These are phyloP conservation scores for Pythium aquatile DNA, from an alignment of 352 stramenopile species.

Conservation along the genomic window DNA sequence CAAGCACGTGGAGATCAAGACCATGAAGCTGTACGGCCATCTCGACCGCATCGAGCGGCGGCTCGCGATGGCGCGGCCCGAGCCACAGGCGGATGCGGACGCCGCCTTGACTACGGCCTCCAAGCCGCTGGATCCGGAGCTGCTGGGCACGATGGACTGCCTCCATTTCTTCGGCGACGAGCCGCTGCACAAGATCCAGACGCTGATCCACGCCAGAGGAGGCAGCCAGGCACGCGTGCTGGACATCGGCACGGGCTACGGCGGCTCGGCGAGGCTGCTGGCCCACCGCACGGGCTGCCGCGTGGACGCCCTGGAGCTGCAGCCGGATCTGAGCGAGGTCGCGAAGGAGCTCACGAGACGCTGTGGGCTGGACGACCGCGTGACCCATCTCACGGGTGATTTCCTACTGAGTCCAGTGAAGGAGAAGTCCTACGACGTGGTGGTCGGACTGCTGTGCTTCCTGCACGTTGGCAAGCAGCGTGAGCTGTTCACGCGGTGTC, in stretches of 20 bases:
- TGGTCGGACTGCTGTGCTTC: constrained; percentile 74
- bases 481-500: constrained; percentile 58
- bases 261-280: constrained; percentile 83
- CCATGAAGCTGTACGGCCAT: constrained; percentile 86
- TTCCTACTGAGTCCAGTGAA: constrained; percentile 46
- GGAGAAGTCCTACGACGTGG: constrained; percentile 43
- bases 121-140: constrained; percentile 40
- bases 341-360: constrained; percentile 55
- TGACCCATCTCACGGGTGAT: constrained; percentile 63
- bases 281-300: constrained; percentile 62
- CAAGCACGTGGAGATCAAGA: constrained; percentile 77
- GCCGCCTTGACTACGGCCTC: constrained; percentile 14
- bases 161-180: constrained; percentile 71
- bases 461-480: constrained; percentile 64
- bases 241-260: constrained; percentile 89
- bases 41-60: constrained; percentile 78
- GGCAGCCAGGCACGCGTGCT: constrained; percentile 43
- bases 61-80: constrained; percentile 25
- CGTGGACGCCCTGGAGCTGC: constrained; percentile 76
- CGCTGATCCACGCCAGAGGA: constrained; percentile 34
- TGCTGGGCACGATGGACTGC: constrained; percentile 51
- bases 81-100: constrained; percentile 6
- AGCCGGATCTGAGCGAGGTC: constrained; percentile 66
- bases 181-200: constrained; percentile 45
- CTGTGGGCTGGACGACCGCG: constrained; percentile 43